Conservation (phyloP, 2,329 filamentous ascomycete genomes). For the Colletotrichum horii region DNA sequence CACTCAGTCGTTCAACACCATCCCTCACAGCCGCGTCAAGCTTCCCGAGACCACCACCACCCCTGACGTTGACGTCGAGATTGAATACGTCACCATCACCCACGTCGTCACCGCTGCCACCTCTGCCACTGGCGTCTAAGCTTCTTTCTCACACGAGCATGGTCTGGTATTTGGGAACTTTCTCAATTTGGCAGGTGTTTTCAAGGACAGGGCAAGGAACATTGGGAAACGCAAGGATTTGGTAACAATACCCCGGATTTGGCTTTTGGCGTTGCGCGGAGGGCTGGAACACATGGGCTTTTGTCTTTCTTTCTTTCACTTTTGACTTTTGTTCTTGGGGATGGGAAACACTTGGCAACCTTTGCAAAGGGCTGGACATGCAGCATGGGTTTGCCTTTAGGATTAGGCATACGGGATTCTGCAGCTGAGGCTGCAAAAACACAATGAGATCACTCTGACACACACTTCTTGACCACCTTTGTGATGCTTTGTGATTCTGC, state of each 20-base stretch:
- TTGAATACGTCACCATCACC: neutral
- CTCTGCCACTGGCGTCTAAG: neutral
- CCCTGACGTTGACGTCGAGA: neutral
- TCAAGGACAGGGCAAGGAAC: neutral
- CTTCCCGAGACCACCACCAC: neutral
- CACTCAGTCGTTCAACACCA: neutral
- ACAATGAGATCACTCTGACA: neutral
- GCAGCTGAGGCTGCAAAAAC: neutral
- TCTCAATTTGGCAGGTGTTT: neutral
- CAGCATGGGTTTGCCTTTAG: neutral
- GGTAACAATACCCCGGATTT: neutral
- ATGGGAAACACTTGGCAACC: neutral
- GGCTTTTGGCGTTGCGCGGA: neutral
- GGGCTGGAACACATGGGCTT: neutral
- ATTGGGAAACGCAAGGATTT: neutral
- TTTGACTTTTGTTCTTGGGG: neutral
- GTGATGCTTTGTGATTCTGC: neutral
- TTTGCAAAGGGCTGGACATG: neutral
- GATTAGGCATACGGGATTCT: neutral
- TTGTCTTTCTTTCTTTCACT: neutral
- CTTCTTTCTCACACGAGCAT: neutral
- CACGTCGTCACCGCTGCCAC: neutral
- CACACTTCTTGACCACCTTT: neutral
- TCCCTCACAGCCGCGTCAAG: neutral
- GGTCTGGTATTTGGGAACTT: neutral